Evolutionary conservation across 768 basidiomycete species (phyloP).

Genomic region (Mycena belliarum): DNA sequence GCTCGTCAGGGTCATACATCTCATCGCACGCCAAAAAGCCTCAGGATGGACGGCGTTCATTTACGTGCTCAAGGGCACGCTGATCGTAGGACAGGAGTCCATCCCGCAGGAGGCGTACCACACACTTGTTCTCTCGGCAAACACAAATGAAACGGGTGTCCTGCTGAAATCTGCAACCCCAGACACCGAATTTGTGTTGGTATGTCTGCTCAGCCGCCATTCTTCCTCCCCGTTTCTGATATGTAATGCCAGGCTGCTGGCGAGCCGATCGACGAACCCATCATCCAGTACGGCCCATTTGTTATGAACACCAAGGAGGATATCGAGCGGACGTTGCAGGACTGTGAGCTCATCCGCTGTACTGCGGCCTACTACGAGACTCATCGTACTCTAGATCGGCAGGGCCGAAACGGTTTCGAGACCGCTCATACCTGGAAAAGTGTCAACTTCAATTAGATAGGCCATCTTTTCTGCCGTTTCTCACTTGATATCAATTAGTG

Average conservation of each 20-base stretch:
- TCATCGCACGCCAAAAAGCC: slow-evolving; percentile 51
- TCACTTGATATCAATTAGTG: too few relatives aligned
- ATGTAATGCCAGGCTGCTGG: slow-evolving; percentile 61
- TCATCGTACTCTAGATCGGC: slow-evolving; percentile 52
- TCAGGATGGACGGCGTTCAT: slow-evolving; percentile 89
- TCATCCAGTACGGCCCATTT: slow-evolving; percentile 86
- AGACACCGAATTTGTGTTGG: slow-evolving; percentile 75
- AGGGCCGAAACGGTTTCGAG: slow-evolving; percentile 87
- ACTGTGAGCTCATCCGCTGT: slow-evolving; percentile 54
- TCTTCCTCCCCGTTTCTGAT: not conserved
- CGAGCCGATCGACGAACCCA: slow-evolving; percentile 85
- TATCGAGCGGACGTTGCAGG: slow-evolving; percentile 77
- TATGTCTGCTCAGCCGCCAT: slow-evolving; percentile 31
- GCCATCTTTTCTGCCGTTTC: not conserved
- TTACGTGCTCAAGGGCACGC: slow-evolving; percentile 70
- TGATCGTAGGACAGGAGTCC: slow-evolving; percentile 57
- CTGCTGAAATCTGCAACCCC: slow-evolving; percentile 57
- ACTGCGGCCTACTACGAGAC: not conserved
- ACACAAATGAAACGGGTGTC: slow-evolving; percentile 65
- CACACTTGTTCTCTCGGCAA: slow-evolving; percentile 79
- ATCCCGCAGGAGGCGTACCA: slow-evolving; percentile 60
- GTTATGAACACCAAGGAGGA: slow-evolving; percentile 84
- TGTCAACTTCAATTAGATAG: slow-evolving; percentile 56
- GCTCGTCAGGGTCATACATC: not conserved
- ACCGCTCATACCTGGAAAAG: slow-evolving; percentile 86